Percentiles rank a stretch among this genome's conserved stretches.
phyloP scores from a whole-genome alignment of 208 protist species.

The Herpetomonas tarakana region DNA sequence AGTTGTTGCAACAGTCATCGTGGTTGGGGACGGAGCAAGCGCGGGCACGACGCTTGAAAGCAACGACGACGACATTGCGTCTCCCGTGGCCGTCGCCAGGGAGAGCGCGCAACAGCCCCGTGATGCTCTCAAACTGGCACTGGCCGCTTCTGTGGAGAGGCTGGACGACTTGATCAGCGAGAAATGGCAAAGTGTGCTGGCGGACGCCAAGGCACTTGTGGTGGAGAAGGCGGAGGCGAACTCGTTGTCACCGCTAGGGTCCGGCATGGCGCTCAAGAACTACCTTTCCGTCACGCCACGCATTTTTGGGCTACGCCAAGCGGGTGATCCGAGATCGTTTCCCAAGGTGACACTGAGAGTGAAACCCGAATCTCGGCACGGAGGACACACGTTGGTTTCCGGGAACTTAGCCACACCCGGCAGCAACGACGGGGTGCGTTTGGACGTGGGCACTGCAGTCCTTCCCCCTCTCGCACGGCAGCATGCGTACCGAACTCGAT shows the following conservation, averaged over 20 bases:
- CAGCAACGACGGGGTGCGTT: background rate
- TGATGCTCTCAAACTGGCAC: conserved; percentile 35
- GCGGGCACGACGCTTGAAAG: too few relatives aligned
- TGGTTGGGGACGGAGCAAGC: too few relatives aligned
- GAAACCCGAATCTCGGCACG: too few relatives aligned
- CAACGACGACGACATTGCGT: too few relatives aligned
- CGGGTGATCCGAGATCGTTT: too few relatives aligned
- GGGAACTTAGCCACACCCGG: too few relatives aligned
- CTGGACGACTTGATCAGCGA: conserved; percentile 19
- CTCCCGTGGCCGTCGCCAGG: conserved; percentile 29
- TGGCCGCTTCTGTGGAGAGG: conserved; percentile 20
- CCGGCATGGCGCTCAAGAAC: background rate
- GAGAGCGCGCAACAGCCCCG: conserved; percentile 18
- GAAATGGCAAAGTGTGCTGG: conserved; percentile 20
- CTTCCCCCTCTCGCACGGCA: background rate
- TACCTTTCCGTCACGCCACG: background rate
- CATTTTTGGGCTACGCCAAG: too few relatives aligned
- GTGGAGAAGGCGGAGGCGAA: conserved; percentile 2
- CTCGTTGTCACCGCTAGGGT: background rate
- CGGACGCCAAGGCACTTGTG: conserved; percentile 28
- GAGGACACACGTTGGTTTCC: too few relatives aligned
- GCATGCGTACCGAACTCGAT: background rate
- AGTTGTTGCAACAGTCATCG: too few relatives aligned
- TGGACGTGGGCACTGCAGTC: background rate
- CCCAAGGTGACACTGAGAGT: too few relatives aligned